Evolutionary conservation across 495 filamentous ascomycete species (phyloP).

Genomic region (Chaetomium fimeti): DNA sequence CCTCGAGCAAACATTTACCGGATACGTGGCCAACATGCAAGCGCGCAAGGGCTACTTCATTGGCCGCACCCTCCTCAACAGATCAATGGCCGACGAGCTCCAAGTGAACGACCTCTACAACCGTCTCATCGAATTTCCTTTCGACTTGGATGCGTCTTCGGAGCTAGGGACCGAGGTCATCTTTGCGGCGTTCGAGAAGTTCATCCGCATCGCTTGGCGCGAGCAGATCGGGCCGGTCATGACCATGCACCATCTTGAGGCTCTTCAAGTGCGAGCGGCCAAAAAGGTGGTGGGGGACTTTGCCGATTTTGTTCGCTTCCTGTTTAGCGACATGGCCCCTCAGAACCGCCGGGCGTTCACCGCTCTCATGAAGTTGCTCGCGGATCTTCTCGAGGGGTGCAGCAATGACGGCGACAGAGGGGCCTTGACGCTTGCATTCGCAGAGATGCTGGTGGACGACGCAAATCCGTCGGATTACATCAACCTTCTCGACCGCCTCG

Average conservation of each 20-base stretch:
- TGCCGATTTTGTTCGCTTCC: constrained; percentile 75
- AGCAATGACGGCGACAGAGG: constrained; percentile 91
- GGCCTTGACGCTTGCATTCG: constrained; percentile 84
- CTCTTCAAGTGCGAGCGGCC: constrained; percentile 71
- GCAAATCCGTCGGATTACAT: constrained; percentile 80
- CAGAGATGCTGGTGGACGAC: constrained; percentile 78
- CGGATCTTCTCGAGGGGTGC: constrained; percentile 89
- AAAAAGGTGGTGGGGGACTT: constrained; percentile 75
- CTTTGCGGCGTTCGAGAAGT: constrained; percentile 92
- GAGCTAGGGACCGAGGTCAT: constrained; percentile 84
- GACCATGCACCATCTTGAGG: constrained; percentile 58
- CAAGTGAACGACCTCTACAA: constrained; percentile 91
- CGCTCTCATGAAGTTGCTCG: constrained; percentile 77
- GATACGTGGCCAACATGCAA: constrained; percentile 77
- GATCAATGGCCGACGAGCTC: constrained; percentile 71
- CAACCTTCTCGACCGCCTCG: constrained; percentile 83
- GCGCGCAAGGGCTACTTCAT: constrained; percentile 83
- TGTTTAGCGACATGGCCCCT: constrained; percentile 77
- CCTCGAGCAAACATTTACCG: constrained; percentile 82
- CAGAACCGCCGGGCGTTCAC: constrained; percentile 90
- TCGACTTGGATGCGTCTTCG: constrained; percentile 66
- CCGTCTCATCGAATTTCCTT: constrained; percentile 75
- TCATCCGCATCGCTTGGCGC: constrained; percentile 82
- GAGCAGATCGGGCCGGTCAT: constrained; percentile 85
- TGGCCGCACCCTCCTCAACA: constrained; percentile 67